phyloP scores from a whole-genome alignment of 2,329 filamentous ascomycete genomes.

The Lasiodiplodia theobromae region DNA sequence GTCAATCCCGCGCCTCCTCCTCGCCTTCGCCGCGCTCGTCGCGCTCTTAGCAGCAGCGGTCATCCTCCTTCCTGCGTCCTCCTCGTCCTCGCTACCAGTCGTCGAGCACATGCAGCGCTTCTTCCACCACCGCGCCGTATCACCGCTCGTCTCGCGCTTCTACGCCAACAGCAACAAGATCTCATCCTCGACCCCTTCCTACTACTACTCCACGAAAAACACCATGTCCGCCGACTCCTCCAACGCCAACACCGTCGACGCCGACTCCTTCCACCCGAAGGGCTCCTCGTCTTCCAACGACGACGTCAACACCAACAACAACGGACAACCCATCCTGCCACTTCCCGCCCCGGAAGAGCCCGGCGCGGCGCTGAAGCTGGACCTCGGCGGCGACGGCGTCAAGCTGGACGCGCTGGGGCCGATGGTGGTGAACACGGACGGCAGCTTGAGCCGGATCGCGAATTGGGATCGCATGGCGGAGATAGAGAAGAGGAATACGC shows the following conservation, averaged over 20 bases:
- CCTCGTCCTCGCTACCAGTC: background rate
- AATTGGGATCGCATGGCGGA: slow-evolving; percentile 78
- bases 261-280: slow-evolving; percentile 21
- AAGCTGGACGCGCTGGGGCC: slow-evolving; percentile 74
- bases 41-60: background rate
- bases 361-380: slow-evolving; percentile 42
- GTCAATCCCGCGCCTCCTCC: background rate
- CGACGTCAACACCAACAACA: background rate
- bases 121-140: background rate
- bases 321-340: slow-evolving; percentile 19
- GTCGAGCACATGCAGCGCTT: slow-evolving; percentile 17
- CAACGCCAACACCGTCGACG: background rate
- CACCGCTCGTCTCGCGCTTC: slow-evolving; percentile 3
- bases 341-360: slow-evolving; percentile 32
- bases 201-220: background rate
- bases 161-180: background rate
- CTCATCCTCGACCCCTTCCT: background rate
- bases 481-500: slow-evolving; percentile 70
- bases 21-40: background rate
- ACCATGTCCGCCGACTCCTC: no score
- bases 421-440: slow-evolving; percentile 76
- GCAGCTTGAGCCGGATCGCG: slow-evolving; percentile 71
- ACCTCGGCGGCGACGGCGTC: slow-evolving; percentile 51
- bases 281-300: background rate
- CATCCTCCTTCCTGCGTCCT: background rate